Evolutionary conservation across 129 eudicot genomes (phyloP).

Genomic region (Escallonia herrerae): DNA sequence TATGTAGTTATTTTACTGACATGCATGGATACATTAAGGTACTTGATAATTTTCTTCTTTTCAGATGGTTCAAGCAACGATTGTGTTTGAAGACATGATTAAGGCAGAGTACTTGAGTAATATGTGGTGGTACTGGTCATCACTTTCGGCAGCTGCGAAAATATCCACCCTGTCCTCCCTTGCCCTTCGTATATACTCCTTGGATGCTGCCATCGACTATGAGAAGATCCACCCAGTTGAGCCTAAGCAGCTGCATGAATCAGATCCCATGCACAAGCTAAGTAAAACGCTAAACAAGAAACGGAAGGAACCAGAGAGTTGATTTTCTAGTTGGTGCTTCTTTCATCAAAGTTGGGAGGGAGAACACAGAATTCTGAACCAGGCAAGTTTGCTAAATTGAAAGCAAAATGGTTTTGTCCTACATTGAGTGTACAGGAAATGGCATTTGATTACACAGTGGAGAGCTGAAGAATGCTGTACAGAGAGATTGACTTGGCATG

Average conservation of each 20-base stretch:
- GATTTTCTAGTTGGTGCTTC: background rate
- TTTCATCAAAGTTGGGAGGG: background rate
- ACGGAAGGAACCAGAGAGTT: slow-evolving; percentile 22
- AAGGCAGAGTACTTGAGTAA: slow-evolving; percentile 44
- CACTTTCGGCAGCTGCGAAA: slow-evolving; percentile 62
- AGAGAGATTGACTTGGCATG: background rate
- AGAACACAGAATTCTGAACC: background rate
- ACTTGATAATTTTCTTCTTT: background rate
- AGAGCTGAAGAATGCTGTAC: background rate
- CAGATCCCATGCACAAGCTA: slow-evolving; percentile 1
- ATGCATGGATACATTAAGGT: background rate
- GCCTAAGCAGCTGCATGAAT: background rate
- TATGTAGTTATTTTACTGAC: background rate
- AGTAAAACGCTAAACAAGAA: slow-evolving; percentile 11
- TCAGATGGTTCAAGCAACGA: slow-evolving; percentile 68
- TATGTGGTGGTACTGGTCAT: slow-evolving; percentile 73
- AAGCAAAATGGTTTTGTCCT: background rate
- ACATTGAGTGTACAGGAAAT: background rate
- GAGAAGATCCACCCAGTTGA: slow-evolving; percentile 21
- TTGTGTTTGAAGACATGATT: slow-evolving; percentile 65
- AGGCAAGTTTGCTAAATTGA: background rate
- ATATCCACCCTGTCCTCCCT: slow-evolving; percentile 56
- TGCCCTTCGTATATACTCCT: slow-evolving; percentile 58
- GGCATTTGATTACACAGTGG: background rate
- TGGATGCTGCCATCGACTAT: slow-evolving; percentile 60